phyloP scores from a whole-genome alignment of 352 stramenopile genomes.

The Phytophthora citrophthora region DNA sequence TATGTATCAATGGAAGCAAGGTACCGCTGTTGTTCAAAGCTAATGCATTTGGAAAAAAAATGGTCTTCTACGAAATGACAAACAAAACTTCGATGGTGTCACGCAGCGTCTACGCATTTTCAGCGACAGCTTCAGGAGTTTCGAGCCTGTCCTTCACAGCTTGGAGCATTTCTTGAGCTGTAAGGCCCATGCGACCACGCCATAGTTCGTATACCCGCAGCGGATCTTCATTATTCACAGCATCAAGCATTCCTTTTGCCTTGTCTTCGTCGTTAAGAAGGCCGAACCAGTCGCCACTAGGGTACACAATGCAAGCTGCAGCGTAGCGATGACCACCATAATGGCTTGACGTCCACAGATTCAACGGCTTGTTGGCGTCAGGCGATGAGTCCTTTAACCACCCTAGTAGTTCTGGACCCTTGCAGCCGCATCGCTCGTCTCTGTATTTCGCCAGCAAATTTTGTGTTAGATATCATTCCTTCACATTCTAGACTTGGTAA shows the following conservation, averaged over 20 bases:
- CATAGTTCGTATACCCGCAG: constrained; percentile 60
- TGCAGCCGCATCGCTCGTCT: constrained; percentile 78
- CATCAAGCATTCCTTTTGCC: constrained; percentile 46
- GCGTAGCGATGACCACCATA: constrained; percentile 80
- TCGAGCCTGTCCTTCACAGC: constrained; percentile 40
- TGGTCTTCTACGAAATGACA: constrained; percentile 1
- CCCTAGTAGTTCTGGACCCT: constrained; percentile 67
- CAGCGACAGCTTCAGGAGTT: constrained; percentile 6
- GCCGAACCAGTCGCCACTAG: constrained; percentile 79
- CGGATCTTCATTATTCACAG: constrained; percentile 47
- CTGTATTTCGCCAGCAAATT: constrained; percentile 23
- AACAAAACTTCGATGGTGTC: not conserved
- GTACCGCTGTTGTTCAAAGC: no score
- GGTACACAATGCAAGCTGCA: constrained; percentile 76
- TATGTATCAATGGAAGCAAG: not conserved
- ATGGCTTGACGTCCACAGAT: constrained; percentile 73
- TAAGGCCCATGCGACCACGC: constrained; percentile 67
- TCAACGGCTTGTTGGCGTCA: constrained; percentile 40
- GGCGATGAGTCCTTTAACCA: constrained; percentile 57
- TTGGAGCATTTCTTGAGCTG: constrained; percentile 57
- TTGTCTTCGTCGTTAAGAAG: constrained; percentile 66
- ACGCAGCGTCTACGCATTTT: constrained; percentile 23
- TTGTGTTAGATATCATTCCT: constrained; percentile 10
- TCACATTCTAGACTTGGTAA: not conserved
- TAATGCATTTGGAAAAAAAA: constrained; percentile 1